phyloP scores from a whole-genome alignment of 441 rosid genomes.

The Gossypium davidsonii region DNA sequence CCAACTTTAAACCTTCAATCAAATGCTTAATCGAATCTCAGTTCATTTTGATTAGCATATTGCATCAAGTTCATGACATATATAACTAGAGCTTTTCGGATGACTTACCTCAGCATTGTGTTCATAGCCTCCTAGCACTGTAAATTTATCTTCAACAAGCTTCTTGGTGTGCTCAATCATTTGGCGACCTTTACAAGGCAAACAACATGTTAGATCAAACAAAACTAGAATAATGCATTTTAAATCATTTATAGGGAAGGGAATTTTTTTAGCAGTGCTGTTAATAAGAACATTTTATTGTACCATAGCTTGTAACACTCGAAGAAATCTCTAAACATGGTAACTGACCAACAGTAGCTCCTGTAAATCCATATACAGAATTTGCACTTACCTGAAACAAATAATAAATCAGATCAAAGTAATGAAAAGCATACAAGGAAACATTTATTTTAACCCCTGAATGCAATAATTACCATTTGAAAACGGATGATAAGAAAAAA shows the following conservation, averaged over 20 bases:
- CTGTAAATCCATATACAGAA: slow-evolving; percentile 98
- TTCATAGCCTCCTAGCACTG: slow-evolving; percentile 63
- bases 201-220: slow-evolving; percentile 27
- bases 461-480: background rate
- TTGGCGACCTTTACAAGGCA: slow-evolving; percentile 65
- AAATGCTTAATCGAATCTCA: background rate
- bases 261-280: background rate
- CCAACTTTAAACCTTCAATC: background rate
- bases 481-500: slow-evolving; percentile 3
- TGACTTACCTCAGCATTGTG: slow-evolving; percentile 77
- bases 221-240: slow-evolving; percentile 4
- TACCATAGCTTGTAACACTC: slow-evolving; percentile 99
- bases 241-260: background rate
- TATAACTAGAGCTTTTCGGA: slow-evolving; percentile 12
- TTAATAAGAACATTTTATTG: background rate
- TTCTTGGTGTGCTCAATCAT: slow-evolving; percentile 98
- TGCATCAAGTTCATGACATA: background rate
- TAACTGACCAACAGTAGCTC: slow-evolving; percentile 88
- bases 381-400: slow-evolving; percentile 83
- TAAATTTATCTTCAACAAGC: slow-evolving; percentile 87
- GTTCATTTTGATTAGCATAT: background rate
- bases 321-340: slow-evolving; percentile 97
- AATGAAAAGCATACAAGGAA: background rate
- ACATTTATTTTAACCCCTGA: background rate
- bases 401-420: slow-evolving; percentile 17